Base-by-base conservation (phyloP, 805 yeast genomes). In the Barnettozyma wickerhamii region DNA sequence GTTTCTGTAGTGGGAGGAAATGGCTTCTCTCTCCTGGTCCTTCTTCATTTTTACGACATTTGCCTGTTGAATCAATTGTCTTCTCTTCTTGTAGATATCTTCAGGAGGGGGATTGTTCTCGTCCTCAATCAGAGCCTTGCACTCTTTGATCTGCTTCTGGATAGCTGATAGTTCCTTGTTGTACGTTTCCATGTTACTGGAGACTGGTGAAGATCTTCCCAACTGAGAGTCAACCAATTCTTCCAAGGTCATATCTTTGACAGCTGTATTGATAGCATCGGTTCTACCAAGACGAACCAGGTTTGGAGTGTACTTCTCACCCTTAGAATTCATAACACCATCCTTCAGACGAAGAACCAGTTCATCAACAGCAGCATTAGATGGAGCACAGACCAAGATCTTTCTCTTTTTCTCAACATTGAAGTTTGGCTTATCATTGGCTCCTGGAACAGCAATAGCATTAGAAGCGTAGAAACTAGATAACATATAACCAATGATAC, bases 301-400 rank as follows among this genome's bases (percentile, higher is more conserved):
- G 19, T 71, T 72, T 0, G 95, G 95, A 1, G 60, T 59, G 46
- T 77, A 74, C 2, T 55, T 46, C 10, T 63, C 62, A 1, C 91
- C 91, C 27, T 64, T 59, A 17, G 81, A 64, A 48, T 75, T 70
- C 32, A 62, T 61, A 2, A 90, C 79, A 6, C 96, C 97, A 15
- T 67, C 69, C 49, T 82, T 79, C 44, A 93, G 66, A 58, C 99
- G 81, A 15, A 89, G 53, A 12, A 89, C 93, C 46, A 93, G 69
- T 58, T 95, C 99, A 64, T 93, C 99, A 4, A 93, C 96, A 12
- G 99, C 99, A 1, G 99, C 99, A 66, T 93, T 93, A 59, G 96
- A 87, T 4, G 99, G 99, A 2, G 99, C 98, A 74, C 99, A 95
- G 15, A 93, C 79, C 37, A 93, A 65, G 1, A 93, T 77, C 43